Base-by-base conservation (phyloP, 2,329 filamentous ascomycete genomes). In the Calonectria hongkongensis region DNA sequence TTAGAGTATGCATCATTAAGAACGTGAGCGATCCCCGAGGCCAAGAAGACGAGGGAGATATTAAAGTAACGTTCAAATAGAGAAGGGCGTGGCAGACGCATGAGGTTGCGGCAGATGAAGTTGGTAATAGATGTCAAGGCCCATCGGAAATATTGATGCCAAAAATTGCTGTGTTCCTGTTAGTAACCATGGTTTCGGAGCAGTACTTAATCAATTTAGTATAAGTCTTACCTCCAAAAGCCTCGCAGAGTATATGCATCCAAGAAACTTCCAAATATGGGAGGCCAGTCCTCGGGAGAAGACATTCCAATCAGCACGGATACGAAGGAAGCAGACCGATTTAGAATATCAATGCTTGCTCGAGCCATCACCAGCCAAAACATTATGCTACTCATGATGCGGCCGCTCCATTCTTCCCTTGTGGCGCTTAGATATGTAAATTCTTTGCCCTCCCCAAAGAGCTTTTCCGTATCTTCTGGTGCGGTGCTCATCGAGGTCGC, bases 71-170 rank as follows among this genome's bases (percentile, higher is more conserved):
- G 50, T 7, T 54, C 50, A 1, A 54, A 13, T 9, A 54, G 27
- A 2, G 50, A 54, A 33, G 50, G 50, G 12, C 16, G 28, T 33
- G 50, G 18, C 4, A 54, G 27, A 54, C 13, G 27, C 50, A 33
- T 10, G 9, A 33, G 28, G 28, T 54, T 27, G 50, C 50, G 50
- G 28, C 50, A 54, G 33, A 30, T 30, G 28, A 54, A 54, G 28
- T 54, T 54, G 28, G 27, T 54, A 8, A 54, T 54, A 18, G 16
- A 54, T n/a, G 50, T 54, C 4, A 54, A 16, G 16, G 50, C 27
- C 50, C 50, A 54, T 54, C 50, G 50, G 28, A 54, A 54, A 54
- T 54, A 54, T n/a, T 54, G 50, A 54, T 54, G 50, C 50, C 50
- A 54, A 33, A 30, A 54, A n/a, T 33, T 5, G 15, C 50, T 54